Base-by-base conservation (phyloP, 768 basidiomycete genomes). In the Mrakia blollopis region DNA sequence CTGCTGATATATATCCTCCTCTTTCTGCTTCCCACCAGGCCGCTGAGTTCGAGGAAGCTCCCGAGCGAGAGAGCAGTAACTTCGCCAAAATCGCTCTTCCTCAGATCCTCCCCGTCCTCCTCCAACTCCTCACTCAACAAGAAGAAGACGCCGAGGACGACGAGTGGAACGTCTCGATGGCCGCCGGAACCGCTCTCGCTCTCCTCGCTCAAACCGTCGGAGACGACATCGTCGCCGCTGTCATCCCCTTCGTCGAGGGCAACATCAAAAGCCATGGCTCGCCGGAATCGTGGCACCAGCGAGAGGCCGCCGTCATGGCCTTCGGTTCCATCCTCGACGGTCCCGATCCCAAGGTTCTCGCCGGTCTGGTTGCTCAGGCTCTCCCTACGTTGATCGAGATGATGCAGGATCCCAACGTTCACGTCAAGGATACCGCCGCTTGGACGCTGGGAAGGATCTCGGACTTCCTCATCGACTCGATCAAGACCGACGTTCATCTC, bases 141-240 rank as follows among this genome's bases (percentile, higher is more conserved):
- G 93, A 95, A 80, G 97, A 98, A 82, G 94, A 98, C 80, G 94
- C 93, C 0, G 94, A 96, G 62, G 96, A 98, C 79, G 97, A 98
- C 80, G 97, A 99, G 83, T 99, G 97, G 97, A 96, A 96, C 81
- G 89, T 96, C 60, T 91, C 94, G 23, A 98, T 98, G 96, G 93
- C 96, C 28, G 95, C 93, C 14, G 93, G 91, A 30, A 95, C 93
- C 2, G 97, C 94, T 83, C 87, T 99, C 72, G 86, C 89, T 30
- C 90, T 94, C 72, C 89, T 98, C 78, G 93, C 97, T 0, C 90
- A 91, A 77, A 92, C 94, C 39, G 93, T 98, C 16, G 88, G 91
- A 74, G 96, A 99, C 82, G 86, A 88, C 18, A 92, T 99, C 79
- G 96, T 99, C 14, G 89, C 91, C 0, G 90, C 90, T 10, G 92